Conservation (phyloP, 2,329 filamentous ascomycete species). For the Trichophyton mentagrophytes region DNA sequence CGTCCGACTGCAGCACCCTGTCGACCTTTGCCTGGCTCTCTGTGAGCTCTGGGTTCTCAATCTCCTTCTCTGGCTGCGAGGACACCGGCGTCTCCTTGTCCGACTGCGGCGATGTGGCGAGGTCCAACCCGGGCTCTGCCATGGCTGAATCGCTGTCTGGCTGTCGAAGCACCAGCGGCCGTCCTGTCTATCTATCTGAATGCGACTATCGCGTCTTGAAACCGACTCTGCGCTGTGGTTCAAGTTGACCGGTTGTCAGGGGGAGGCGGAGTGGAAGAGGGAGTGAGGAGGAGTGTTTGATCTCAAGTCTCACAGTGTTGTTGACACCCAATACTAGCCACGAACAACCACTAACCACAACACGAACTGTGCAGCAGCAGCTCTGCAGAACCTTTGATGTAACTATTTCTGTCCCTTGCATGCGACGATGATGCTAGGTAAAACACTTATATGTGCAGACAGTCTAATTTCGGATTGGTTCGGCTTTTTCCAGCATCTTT, state of each 20-base stretch:
- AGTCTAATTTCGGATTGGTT: not conserved
- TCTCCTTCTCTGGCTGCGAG: conserved; percentile 1
- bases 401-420: not conserved
- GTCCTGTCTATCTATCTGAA: not conserved
- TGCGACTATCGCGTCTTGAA: not conserved
- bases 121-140: conserved; percentile 6
- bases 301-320: too few relatives aligned
- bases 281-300: too few relatives aligned
- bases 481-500: not conserved
- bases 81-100: conserved; percentile 15
- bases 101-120: conserved; percentile 1
- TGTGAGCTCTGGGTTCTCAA: conserved; percentile 19
- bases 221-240: not conserved
- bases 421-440: not conserved
- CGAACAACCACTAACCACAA: not conserved
- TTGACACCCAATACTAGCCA: too few relatives aligned
- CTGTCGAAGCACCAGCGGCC: too few relatives aligned
- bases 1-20: conserved; percentile 36
- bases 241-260: not conserved
- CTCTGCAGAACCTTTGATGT: too few relatives aligned
- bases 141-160: not conserved
- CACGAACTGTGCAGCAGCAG: too few relatives aligned
- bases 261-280: not conserved
- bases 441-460: not conserved
- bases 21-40: conserved; percentile 31